Conservation (phyloP, 768 basidiomycete genomes). For the Mycena olivaceomarginata region DNA sequence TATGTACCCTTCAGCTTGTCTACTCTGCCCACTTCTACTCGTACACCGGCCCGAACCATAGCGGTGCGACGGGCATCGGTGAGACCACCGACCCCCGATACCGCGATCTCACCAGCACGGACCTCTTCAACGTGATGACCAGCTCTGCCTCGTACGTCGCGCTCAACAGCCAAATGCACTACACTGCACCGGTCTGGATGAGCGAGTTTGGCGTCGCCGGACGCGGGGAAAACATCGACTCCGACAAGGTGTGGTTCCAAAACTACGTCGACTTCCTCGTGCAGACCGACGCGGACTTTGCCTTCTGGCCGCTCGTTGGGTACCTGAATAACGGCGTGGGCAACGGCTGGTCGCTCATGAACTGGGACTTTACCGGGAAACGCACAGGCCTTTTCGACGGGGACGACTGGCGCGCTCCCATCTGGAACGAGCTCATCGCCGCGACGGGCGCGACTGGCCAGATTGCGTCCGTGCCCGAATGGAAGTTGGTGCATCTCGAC, state of each 20-base stretch:
- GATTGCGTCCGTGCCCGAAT: conserved; percentile 26
- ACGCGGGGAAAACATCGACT: neutral
- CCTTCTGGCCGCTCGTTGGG: conserved; percentile 42
- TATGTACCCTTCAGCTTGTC: conserved; percentile 24
- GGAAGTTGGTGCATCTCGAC: conserved; percentile 38
- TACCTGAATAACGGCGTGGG: conserved; percentile 34
- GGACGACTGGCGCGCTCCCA: conserved; percentile 40
- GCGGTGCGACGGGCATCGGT: conserved; percentile 41
- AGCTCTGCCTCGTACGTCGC: conserved; percentile 38
- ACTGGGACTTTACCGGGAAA: conserved; percentile 35
- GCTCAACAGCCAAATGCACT: conserved; percentile 35
- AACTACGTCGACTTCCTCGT: conserved; percentile 42
- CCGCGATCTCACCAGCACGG: conserved; percentile 33
- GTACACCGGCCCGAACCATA: conserved; percentile 44
- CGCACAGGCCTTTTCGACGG: conserved; percentile 37
- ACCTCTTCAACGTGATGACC: conserved; percentile 30
- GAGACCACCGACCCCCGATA: conserved; percentile 41
- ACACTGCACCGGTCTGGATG: conserved; percentile 44
- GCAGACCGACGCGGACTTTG: conserved; percentile 36
- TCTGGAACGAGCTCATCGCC: conserved; percentile 34
- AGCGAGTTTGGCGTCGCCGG: conserved; percentile 38
- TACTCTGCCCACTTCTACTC: conserved; percentile 44
- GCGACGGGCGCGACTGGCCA: conserved; percentile 6
- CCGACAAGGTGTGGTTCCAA: conserved; percentile 27
- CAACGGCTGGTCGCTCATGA: conserved; percentile 44